These are phyloP conservation scores for Xenosphaeropsis pyriputrescens DNA, from an alignment of 2,329 filamentous ascomycete genomes.

Conservation along the genomic window DNA sequence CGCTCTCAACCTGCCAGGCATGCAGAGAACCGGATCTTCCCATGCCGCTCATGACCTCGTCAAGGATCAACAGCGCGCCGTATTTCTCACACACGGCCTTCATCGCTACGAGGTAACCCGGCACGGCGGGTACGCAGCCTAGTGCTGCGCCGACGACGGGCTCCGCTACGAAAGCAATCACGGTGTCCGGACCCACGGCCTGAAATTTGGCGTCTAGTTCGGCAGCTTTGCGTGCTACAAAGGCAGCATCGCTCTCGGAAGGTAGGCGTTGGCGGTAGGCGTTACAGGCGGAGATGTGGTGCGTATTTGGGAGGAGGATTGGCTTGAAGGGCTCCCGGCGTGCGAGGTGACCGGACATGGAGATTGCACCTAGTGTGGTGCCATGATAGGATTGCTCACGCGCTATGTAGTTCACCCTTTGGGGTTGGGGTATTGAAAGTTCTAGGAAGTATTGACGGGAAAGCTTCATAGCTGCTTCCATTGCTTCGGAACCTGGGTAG, in stretches of 20 bases:
- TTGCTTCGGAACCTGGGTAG: constrained; percentile 42
- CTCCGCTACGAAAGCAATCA: constrained; percentile 53
- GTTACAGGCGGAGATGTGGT: constrained; percentile 47
- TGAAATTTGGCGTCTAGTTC: constrained; percentile 51
- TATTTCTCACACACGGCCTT: constrained; percentile 53
- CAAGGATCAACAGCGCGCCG: constrained; percentile 61
- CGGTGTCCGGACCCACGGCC: constrained; percentile 41
- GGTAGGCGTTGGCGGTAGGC: constrained; percentile 39
- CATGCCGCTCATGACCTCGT: constrained; percentile 54
- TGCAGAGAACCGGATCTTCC: constrained; percentile 37
- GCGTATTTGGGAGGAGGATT: constrained; percentile 36
- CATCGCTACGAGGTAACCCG: constrained; percentile 57
- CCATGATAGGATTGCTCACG: constrained; percentile 57
- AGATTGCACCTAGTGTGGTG: constrained; percentile 47
- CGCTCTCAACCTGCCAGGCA: constrained; percentile 35
- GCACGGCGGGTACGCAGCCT: constrained; percentile 50
- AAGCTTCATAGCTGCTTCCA: constrained; percentile 55
- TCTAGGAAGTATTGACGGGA: constrained; percentile 52
- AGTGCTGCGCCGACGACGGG: constrained; percentile 55
- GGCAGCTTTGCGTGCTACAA: constrained; percentile 39
- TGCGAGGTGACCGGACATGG: constrained; percentile 41
- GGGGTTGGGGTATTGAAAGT: constrained; percentile 28
- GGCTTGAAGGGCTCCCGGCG: constrained; percentile 42
- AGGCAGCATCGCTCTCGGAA: constrained; percentile 35
- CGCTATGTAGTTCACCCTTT: constrained; percentile 46